These are phyloP conservation scores for Eimeria zaria DNA, from an alignment of 169 alveolate genomes.

Conservation along the genomic window DNA sequence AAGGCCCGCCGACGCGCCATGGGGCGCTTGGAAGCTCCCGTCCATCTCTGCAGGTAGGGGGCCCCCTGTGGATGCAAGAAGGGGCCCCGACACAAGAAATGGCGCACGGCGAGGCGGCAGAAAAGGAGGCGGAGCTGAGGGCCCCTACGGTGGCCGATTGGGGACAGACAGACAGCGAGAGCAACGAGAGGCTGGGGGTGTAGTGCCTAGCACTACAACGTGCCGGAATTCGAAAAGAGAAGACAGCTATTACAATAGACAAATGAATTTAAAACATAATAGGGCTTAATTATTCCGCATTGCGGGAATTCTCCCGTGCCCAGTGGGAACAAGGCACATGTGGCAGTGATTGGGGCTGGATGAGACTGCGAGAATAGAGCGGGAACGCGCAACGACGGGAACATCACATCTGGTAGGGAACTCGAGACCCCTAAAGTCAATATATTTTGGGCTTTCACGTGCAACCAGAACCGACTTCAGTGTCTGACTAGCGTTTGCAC, in stretches of 20 bases:
- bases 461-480: not conserved
- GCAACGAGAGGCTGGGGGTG: slow-evolving; percentile 21
- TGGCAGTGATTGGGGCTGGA: slow-evolving; percentile 24
- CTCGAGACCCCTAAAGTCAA: not conserved
- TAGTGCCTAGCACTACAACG: not conserved
- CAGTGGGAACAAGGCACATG: slow-evolving; percentile 17
- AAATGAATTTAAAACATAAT: not conserved
- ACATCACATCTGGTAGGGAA: not conserved
- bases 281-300: not conserved
- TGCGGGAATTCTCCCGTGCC: not conserved
- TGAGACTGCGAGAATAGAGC: slow-evolving; percentile 6
- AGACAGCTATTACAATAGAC: not conserved
- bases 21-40: slow-evolving; percentile 63
- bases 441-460: not conserved
- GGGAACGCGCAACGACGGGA: not conserved
- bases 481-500: not conserved
- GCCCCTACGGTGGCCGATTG: slow-evolving; percentile 52
- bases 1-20: slow-evolving; percentile 55
- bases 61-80: slow-evolving; percentile 35
- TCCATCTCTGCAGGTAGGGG: slow-evolving; percentile 54
- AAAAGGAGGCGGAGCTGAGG: not conserved
- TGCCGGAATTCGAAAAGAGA: not conserved
- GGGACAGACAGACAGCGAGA: slow-evolving; percentile 41
- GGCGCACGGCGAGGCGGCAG: not conserved
- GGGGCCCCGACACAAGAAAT: slow-evolving; percentile 40